phyloP scores from a whole-genome alignment of 495 filamentous ascomycete genomes.

The Geopyxis carbonaria region DNA sequence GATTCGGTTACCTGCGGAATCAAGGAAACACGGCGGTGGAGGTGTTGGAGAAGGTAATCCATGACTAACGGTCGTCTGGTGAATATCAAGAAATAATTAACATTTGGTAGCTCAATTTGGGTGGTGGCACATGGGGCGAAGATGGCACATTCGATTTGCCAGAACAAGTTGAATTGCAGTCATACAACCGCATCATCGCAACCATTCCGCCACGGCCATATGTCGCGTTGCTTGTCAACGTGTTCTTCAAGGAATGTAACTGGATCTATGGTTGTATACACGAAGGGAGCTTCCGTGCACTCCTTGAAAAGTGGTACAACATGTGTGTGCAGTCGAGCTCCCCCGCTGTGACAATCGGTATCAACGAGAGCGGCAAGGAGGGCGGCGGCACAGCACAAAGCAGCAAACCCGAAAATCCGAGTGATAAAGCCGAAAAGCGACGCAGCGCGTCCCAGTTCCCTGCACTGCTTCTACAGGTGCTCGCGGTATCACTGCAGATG shows the following conservation, averaged over 20 bases:
- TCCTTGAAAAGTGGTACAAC: constrained; percentile 34
- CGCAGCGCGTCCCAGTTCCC: constrained; percentile 31
- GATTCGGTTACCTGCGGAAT: constrained; percentile 20
- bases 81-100: too few species aligned
- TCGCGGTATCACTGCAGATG: constrained; percentile 38
- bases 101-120: too few species aligned
- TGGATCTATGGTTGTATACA: constrained; percentile 43
- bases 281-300: constrained; percentile 32
- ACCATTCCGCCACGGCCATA: constrained; percentile 34
- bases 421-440: constrained; percentile 9
- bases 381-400: too few species aligned
- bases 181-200: constrained; percentile 14
- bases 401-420: too few species aligned
- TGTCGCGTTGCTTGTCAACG: constrained; percentile 35
- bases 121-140: not conserved
- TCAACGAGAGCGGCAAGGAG: constrained; percentile 5
- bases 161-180: constrained; percentile 17
- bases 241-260: constrained; percentile 42
- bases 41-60: constrained; percentile 22
- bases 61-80: too few species aligned
- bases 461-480: constrained; percentile 38
- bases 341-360: constrained; percentile 11
- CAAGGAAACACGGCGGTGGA: constrained; percentile 16
- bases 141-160: constrained; percentile 10
- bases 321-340: constrained; percentile 12